Percentiles rank a stretch among this genome's conserved stretches.
These are phyloP conservation scores for Rozella allomycis DNA, from an alignment of 371 early-diverging fungal genomes.

Conservation along the genomic window DNA sequence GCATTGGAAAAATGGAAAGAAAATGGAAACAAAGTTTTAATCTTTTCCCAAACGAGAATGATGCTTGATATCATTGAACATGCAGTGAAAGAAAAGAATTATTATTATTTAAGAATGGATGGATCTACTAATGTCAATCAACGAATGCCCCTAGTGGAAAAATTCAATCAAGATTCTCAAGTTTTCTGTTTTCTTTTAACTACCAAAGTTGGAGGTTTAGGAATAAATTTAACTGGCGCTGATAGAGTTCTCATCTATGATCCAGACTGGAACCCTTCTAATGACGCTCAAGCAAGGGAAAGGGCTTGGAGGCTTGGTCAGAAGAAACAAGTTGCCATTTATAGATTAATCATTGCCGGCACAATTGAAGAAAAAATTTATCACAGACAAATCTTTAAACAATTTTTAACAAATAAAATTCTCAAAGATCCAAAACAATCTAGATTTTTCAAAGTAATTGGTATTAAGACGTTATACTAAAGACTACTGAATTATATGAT, in stretches of 20 bases:
- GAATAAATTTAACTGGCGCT: slow-evolving; percentile 86
- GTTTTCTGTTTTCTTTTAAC: slow-evolving; percentile 82
- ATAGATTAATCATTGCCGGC: slow-evolving; percentile 84
- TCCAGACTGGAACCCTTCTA: slow-evolving; percentile 97
- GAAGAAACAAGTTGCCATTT: slow-evolving; percentile 69
- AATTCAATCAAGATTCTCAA: slow-evolving; percentile 44
- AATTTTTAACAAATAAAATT: slow-evolving; percentile 82
- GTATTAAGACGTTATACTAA: no score
- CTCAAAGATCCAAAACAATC: slow-evolving; percentile 73
- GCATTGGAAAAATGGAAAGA: slow-evolving; percentile 65
- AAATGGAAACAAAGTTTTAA: slow-evolving; percentile 61
- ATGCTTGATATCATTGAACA: slow-evolving; percentile 85
- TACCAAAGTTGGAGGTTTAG: slow-evolving; percentile 90
- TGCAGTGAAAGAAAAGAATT: slow-evolving; percentile 33
- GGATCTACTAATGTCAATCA: slow-evolving; percentile 69
- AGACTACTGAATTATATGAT: slow-evolving; percentile 44
- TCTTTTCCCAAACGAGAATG: slow-evolving; percentile 89
- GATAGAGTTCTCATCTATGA: slow-evolving; percentile 88
- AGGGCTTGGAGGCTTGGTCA: slow-evolving; percentile 93
- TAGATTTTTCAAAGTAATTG: slow-evolving; percentile 58
- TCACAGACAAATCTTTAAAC: slow-evolving; percentile 88
- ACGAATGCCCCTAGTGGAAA: slow-evolving; percentile 60
- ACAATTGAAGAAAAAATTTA: slow-evolving; percentile 97
- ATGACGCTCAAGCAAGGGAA: slow-evolving; percentile 89
- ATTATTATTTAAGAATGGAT: slow-evolving; percentile 73